Percentiles rank a stretch among this genome's conserved stretches.
Conservation (phyloP, 768 basidiomycete genomes). For the Lactarius quietus region DNA sequence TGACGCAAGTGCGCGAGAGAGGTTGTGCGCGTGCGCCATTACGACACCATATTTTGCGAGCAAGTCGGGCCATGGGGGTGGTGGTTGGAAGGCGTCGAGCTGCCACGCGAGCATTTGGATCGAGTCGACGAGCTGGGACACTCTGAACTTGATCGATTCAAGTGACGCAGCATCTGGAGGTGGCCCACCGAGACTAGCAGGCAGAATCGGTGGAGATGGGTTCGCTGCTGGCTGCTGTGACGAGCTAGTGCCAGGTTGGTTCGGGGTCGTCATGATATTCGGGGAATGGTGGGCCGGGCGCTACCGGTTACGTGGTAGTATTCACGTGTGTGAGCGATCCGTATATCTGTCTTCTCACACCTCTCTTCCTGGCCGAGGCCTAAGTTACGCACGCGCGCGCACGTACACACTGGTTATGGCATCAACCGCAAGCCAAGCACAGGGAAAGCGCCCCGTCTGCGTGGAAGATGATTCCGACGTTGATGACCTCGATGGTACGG, state of each 20-base stretch:
- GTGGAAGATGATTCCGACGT: conserved; percentile 49
- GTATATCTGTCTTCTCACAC: neutral
- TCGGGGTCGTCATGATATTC: conserved; percentile 9
- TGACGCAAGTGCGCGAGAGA: conserved; percentile 59
- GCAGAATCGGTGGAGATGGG: conserved; percentile 1
- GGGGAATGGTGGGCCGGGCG: neutral
- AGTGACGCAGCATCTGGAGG: conserved; percentile 34
- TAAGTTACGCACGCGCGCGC: neutral
- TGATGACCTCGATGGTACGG: conserved; percentile 63
- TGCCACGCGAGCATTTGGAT: conserved; percentile 61
- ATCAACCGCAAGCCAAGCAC: conserved; percentile 4
- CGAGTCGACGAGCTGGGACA: conserved; percentile 76
- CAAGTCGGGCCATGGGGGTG: conserved; percentile 78
- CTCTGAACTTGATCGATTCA: conserved; percentile 73
- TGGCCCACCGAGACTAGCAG: conserved; percentile 10
- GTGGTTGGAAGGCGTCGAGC: conserved; percentile 57
- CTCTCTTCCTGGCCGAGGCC: neutral
- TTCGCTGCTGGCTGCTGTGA: neutral
- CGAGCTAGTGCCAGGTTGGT: neutral
- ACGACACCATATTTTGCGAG: conserved; percentile 83
- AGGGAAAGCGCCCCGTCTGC: conserved; percentile 7
- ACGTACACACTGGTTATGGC: conserved; percentile 1
- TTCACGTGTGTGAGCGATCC: conserved; percentile 20
- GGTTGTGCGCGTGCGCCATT: conserved; percentile 76
- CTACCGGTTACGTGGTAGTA: neutral